Evolutionary conservation across 257 asterid species (phyloP), one percentile per base, ranked within the genome.

Genomic region (Paulownia fortunei): DNA sequence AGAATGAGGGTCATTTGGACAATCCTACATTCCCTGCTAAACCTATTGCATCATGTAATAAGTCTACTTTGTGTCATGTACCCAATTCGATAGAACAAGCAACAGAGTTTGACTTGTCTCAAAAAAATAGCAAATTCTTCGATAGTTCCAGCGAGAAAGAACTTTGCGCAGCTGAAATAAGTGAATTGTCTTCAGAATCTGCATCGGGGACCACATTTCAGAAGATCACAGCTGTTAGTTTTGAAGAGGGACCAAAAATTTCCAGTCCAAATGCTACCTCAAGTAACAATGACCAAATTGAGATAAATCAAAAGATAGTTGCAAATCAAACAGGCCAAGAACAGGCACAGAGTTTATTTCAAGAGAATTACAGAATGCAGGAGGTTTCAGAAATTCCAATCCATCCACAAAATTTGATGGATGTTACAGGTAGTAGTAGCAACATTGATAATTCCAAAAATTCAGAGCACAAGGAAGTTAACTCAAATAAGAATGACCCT

Each of bases 131-230:
- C 68, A 79, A 81, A 68, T 26, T 30, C 68, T 72, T 62, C 3
- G 49, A 59, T 44, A 51, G 73, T 49, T 65, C 76, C 69, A 63
- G 74, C n/a, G 66, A 52, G 15, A 80, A 81, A 65, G 93, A 82
- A 79, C 80, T 68, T 81, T 82, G 78, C 78, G 70, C 70, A 8
- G 74, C 85, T 7, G 91, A 87, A 84, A 84, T 76, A 84, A 90
- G 96, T 81, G 97, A 78, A 56, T 81, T 85, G 62, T 89, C 94
- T 10, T 83, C 88, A 70, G 96, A 90, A 85, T 91, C 90, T 63
- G 89, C 83, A 49, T 84, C 85, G 19, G 89, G 83, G 46, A 76
- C 87, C 80, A 63, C 84, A 58, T 73, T 24, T 82, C 82, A 82
- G 82, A 78, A 63, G 66, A 62, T 61, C 41, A 19, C 78, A 34